Percentiles rank a stretch among this genome's conserved stretches.
Conservation (phyloP, 2,329 filamentous ascomycete species). For the Venturia pyrina region DNA sequence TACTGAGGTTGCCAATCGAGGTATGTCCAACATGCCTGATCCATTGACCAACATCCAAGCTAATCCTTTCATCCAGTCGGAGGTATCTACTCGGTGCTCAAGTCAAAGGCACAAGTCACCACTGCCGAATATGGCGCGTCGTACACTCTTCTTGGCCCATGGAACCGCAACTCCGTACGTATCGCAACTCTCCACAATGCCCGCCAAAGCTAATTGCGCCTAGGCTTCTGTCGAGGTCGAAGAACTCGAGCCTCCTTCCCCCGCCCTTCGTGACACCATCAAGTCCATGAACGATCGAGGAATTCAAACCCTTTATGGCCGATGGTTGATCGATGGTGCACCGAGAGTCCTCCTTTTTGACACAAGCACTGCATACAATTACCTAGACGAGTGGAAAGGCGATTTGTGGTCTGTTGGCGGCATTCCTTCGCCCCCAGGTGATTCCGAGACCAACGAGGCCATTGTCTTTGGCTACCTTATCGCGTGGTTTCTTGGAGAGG, state of each 20-base stretch:
- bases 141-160: conserved; percentile 89
- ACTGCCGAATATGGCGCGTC: conserved; percentile 97
- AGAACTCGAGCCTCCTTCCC: conserved; percentile 74
- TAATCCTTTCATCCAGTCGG: conserved; percentile 54
- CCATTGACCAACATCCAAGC: neutral
- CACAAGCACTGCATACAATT: conserved; percentile 84
- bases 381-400: conserved; percentile 91
- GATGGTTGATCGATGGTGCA: conserved; percentile 96
- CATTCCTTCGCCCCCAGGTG: conserved; percentile 84
- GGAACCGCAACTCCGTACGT: conserved; percentile 80
- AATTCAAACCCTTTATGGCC: conserved; percentile 80
- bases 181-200: neutral
- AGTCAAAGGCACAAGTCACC: conserved; percentile 96
- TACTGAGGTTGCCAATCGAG: conserved; percentile 94
- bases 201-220: neutral
- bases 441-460: conserved; percentile 93
- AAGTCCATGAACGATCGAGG: conserved; percentile 88
- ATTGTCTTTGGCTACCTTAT: conserved; percentile 97
- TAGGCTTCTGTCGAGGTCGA: conserved; percentile 97
- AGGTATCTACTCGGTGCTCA: conserved; percentile 98
- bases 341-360: conserved; percentile 90
- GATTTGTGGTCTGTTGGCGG: conserved; percentile 89
- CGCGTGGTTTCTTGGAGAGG: conserved; percentile 97
- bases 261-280: conserved; percentile 71
- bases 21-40: conserved; percentile 38